phyloP scores from a whole-genome alignment of 1,284 basidiomycete genomes.

The Stygiomarasmius scandens region DNA sequence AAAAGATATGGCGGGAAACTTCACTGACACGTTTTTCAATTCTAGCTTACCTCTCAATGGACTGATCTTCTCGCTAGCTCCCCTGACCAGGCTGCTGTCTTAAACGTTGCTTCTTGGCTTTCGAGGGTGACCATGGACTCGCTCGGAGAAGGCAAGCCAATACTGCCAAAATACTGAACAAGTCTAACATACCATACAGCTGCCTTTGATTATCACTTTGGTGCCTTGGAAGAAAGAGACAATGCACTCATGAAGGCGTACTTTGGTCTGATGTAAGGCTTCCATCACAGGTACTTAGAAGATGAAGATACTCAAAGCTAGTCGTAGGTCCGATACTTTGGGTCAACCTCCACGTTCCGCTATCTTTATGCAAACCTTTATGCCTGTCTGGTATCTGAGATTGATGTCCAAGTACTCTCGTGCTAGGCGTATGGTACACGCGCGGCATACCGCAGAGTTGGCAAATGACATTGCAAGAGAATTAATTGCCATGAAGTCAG shows the following conservation, averaged over 20 bases:
- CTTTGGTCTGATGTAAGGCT: constrained; percentile 43
- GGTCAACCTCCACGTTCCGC: constrained; percentile 20
- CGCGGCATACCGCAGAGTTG: constrained; percentile 41
- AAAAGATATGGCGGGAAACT: neutral
- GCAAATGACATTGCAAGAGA: constrained; percentile 41
- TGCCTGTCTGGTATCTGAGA: constrained; percentile 42
- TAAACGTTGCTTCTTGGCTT: constrained; percentile 47
- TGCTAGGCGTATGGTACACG: constrained; percentile 40
- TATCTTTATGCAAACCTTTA: constrained; percentile 43
- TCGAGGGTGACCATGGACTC: constrained; percentile 49
- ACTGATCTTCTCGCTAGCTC: constrained; percentile 42
- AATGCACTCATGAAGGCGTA: constrained; percentile 49
- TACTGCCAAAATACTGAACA: neutral
- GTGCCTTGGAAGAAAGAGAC: constrained; percentile 41
- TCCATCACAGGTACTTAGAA: too few species aligned
- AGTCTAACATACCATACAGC: constrained; percentile 27
- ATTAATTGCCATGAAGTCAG: constrained; percentile 43
- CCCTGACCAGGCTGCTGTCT: constrained; percentile 33
- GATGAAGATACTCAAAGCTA: constrained; percentile 38
- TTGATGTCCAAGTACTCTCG: constrained; percentile 44
- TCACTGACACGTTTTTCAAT: constrained; percentile 2
- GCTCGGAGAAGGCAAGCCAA: constrained; percentile 42
- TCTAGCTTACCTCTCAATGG: constrained; percentile 44
- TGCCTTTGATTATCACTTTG: constrained; percentile 54
- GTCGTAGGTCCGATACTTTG: constrained; percentile 15